These are phyloP conservation scores for Boletus sensibilis DNA, from an alignment of 768 basidiomycete genomes.

Conservation along the genomic window DNA sequence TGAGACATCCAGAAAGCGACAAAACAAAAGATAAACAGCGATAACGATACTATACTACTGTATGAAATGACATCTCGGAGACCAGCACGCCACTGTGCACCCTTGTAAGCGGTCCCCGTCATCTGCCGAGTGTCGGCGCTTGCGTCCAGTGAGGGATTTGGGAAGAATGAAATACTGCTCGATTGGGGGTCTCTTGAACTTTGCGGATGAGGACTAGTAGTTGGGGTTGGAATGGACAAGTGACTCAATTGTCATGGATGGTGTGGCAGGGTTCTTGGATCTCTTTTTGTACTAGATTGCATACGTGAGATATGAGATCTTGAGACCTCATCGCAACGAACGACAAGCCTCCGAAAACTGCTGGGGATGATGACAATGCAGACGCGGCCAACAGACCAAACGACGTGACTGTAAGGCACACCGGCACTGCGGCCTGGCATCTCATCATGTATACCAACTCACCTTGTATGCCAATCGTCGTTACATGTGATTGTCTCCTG, in stretches of 20 bases:
- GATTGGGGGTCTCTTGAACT: slow-evolving; percentile 34
- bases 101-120: slow-evolving; percentile 30
- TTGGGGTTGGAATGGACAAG: slow-evolving; percentile 71
- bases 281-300: slow-evolving; percentile 57
- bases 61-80: slow-evolving; percentile 15
- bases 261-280: slow-evolving; percentile 30
- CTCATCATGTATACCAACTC: not conserved
- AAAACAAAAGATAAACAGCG: slow-evolving; percentile 6
- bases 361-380: too few relatives aligned
- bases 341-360: too few relatives aligned
- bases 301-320: slow-evolving; percentile 26
- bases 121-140: slow-evolving; percentile 29
- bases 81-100: slow-evolving; percentile 12
- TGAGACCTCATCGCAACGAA: slow-evolving; percentile 1
- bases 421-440: not conserved
- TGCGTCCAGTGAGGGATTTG: slow-evolving; percentile 16
- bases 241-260: slow-evolving; percentile 59
- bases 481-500: too few relatives aligned
- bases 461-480: too few relatives aligned
- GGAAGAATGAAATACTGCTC: slow-evolving; percentile 39
- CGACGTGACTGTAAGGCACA: too few relatives aligned
- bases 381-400: too few relatives aligned
- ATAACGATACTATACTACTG: slow-evolving; percentile 35
- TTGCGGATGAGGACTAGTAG: slow-evolving; percentile 50
- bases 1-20: slow-evolving; percentile 2